Evolutionary conservation across 2,329 filamentous ascomycete species (phyloP), one percentile per base, ranked within the genome.

Genomic region (Fusarium torreyae): DNA sequence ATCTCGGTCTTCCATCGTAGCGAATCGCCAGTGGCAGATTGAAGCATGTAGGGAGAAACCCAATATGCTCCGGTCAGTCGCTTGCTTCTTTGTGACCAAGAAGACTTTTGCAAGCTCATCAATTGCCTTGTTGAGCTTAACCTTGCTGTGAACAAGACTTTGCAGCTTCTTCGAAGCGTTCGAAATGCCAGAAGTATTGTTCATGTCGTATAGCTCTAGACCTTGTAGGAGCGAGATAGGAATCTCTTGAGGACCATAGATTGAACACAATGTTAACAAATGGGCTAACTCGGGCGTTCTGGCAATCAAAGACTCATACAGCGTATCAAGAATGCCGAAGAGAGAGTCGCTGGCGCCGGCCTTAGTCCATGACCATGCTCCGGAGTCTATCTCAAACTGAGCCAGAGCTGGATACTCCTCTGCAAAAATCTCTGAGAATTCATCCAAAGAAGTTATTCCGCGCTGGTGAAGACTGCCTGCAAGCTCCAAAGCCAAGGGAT

Each of bases 11-110:
- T 39, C 15, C 31, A 59, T 46, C 5, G 31, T 54, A 5, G 40
- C 24, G n/a, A 59, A n/a, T 9, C 49, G 51, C 49, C 56, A 59
- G n/a, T 46, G 56, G 8, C 56, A 59, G 1, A 59, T 26, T 1
- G 56, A 45, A 9, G 18, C 8, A 22, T 59, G 56, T 0, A 59
- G 13, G 0, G 50, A 42, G 10, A 22, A 26, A 1, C 33, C 31
- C 3, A 48, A 3, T 0, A 59, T 5, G 2, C 9, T 33, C 1
- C 6, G 3, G 1, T 59, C 18, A 1, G 3, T 17, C 15, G 28
- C 11, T n/a, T 18, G 39, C 4, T 53, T 43, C 7, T 43, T 53
- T 0, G 26, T 26, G 0, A 15, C 50, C 1, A 53, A 5, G 13
- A 53, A 53, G 1, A 44, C 17, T 26, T 26, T 11, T 15, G 15